These are phyloP conservation scores for Phytophthora uliginosa DNA, from an alignment of 352 stramenopile genomes.

Conservation along the genomic window DNA sequence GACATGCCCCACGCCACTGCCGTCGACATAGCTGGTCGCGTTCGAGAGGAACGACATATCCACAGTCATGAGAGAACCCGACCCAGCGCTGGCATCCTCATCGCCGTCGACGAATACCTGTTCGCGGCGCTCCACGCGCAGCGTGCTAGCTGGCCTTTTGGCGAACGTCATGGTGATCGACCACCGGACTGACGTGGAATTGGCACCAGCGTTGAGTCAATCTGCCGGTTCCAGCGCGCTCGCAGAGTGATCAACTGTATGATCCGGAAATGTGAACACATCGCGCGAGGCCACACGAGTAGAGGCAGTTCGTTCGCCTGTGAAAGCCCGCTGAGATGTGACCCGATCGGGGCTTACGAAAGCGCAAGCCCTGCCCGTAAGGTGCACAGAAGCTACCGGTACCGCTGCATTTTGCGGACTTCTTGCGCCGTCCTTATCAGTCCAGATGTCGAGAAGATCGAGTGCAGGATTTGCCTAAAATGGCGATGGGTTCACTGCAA, in stretches of 20 bases:
- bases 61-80: constrained; percentile 22
- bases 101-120: constrained; percentile 19
- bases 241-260: constrained; percentile 22
- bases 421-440: constrained; percentile 33
- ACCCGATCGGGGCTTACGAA: constrained; percentile 33
- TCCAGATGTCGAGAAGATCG: constrained; percentile 33
- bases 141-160: neutral
- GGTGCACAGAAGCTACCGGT: constrained; percentile 18
- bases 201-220: constrained; percentile 7
- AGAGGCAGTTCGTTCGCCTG: constrained; percentile 37
- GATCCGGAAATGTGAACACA: constrained; percentile 20
- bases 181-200: constrained; percentile 7
- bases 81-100: constrained; percentile 1
- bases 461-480: constrained; percentile 26
- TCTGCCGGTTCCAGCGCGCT: constrained; percentile 9
- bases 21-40: constrained; percentile 36
- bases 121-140: constrained; percentile 5
- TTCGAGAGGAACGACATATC: constrained; percentile 48
- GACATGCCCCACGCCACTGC: constrained; percentile 43
- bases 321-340: constrained; percentile 27
- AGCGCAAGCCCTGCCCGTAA: constrained; percentile 15
- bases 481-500: neutral
- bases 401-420: constrained; percentile 4
- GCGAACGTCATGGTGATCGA: constrained; percentile 22
- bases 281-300: constrained; percentile 17